phyloP scores from a whole-genome alignment of 352 stramenopile species.

The Hyaloperonospora brassicae region DNA sequence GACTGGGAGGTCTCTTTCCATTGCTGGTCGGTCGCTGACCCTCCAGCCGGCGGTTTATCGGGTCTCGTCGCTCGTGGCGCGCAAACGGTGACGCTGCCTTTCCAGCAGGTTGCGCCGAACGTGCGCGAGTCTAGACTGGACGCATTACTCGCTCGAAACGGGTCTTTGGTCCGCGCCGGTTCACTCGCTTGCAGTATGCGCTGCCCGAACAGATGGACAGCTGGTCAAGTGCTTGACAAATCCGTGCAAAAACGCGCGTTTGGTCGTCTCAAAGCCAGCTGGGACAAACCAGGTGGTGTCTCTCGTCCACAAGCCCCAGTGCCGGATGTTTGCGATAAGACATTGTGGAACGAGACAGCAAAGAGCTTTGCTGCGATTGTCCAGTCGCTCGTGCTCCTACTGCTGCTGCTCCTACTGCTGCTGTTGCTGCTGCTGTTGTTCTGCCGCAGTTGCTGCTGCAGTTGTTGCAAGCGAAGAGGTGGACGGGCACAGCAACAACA shows the following conservation, averaged over 20 bases:
- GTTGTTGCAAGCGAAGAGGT: no score
- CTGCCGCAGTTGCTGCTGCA: no score
- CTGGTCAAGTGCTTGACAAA: not conserved
- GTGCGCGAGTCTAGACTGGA: constrained; percentile 23
- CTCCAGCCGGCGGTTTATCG: constrained; percentile 20
- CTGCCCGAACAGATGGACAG: constrained; percentile 5
- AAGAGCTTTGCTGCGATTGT: no score
- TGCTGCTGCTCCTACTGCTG: no score
- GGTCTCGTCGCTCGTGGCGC: constrained; percentile 33
- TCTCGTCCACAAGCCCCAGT: constrained; percentile 9
- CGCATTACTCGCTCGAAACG: constrained; percentile 20
- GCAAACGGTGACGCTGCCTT: constrained; percentile 24
- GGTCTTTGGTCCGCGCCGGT: constrained; percentile 8
- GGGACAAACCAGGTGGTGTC: constrained; percentile 7
- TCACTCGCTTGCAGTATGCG: constrained; percentile 10
- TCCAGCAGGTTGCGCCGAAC: constrained; percentile 40
- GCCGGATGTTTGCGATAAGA: constrained; percentile 26
- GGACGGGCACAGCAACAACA: no score
- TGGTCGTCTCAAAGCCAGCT: no score
- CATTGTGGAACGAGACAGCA: not conserved
- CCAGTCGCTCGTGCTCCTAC: no score
- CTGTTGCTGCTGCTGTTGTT: no score
- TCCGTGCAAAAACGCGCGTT: no score
- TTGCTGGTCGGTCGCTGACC: constrained; percentile 2
- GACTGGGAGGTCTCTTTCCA: constrained; percentile 27